A percentile compares a stretch with the other conserved stretches of the same genome.
phyloP scores from a whole-genome alignment of 1,139 yeast genomes.

The Pichia inconspicua region DNA sequence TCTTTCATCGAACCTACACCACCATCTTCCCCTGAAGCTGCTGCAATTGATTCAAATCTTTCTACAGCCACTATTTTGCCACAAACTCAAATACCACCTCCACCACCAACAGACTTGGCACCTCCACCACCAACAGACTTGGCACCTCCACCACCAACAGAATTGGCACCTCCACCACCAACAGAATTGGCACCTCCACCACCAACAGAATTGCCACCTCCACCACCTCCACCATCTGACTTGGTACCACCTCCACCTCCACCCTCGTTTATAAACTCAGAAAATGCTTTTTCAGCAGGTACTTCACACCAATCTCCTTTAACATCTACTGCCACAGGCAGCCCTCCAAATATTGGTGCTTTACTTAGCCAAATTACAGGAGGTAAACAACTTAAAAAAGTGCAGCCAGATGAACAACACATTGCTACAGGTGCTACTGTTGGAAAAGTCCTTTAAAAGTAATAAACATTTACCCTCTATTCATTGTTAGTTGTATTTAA shows the following conservation, averaged over 20 bases:
- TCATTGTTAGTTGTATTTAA: neutral
- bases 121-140: conserved; percentile 18
- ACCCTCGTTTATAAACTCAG: no score
- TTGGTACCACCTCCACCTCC: conserved; percentile 24
- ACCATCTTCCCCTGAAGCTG: conserved; percentile 15
- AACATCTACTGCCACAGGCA: conserved; percentile 15
- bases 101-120: conserved; percentile 22
- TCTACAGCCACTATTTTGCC: conserved; percentile 15
- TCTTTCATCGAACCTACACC: conserved; percentile 15
- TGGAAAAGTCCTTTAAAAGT: conserved; percentile 35
- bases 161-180: conserved; percentile 15
- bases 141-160: conserved; percentile 18
- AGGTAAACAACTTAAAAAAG: conserved; percentile 42
- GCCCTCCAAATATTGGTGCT: conserved; percentile 19
- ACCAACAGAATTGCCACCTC: conserved; percentile 14
- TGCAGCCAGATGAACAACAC: conserved; percentile 38
- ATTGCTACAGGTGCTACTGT: conserved; percentile 41
- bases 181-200: conserved; percentile 20
- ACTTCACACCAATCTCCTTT: conserved; percentile 14
- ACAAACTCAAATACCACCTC: conserved; percentile 11
- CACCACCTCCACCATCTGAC: conserved; percentile 20
- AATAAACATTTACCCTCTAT: neutral
- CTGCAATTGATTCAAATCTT: conserved; percentile 5
- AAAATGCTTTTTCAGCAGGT: conserved; percentile 19
- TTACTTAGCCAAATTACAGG: conserved; percentile 45